Evolutionary conservation across 306 rosid species (phyloP), one percentile per base, ranked within the genome.

Genomic region (Cercis canadensis): DNA sequence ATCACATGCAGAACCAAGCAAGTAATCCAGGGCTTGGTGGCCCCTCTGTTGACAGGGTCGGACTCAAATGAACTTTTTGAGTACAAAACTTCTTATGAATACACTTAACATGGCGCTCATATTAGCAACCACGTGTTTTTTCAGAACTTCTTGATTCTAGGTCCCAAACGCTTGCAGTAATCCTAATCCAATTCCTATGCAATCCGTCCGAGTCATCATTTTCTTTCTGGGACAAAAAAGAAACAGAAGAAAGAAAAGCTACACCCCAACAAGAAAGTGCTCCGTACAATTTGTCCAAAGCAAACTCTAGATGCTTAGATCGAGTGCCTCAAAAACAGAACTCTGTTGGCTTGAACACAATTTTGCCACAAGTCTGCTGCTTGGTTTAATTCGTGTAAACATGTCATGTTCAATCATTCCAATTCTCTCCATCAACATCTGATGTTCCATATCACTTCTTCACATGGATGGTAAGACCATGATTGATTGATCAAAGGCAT

Each of bases 401-500:
- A 37, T 37, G 10, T 37, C 43, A 37, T 6, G 43, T 37, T 37
- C 39, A 6, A 5, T 5, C 43, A 37, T 8, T 37, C 6, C 43
- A 37, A 8, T 37, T 8, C 10, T 37, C 43, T 37, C 43, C 43
- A 37, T 3, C 43, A 5, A 37, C 43, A 37, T 37, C 43, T 5
- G 43, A 37, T 24, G 29, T 24, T 24, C 29, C 29, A 24, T 24
- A 3, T 24, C 2, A 37, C 7, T 8, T 37, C 8, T 6, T 37
- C 43, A 37, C 8, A 37, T 5, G 43, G 43, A 37, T 37, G 43
- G 10, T 6, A 37, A 37, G 43, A 37, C 43, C 43, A 67, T 61
- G 50, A 79, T 67, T 67, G 79, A 60, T 60, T 61, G 67, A 61
- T 73, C 73, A 79, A 55, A 14, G 67, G 67, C 67, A 66, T 40